Evolutionary conservation across 495 filamentous ascomycete species (phyloP).

Genomic region (Penicillium flavigenum): DNA sequence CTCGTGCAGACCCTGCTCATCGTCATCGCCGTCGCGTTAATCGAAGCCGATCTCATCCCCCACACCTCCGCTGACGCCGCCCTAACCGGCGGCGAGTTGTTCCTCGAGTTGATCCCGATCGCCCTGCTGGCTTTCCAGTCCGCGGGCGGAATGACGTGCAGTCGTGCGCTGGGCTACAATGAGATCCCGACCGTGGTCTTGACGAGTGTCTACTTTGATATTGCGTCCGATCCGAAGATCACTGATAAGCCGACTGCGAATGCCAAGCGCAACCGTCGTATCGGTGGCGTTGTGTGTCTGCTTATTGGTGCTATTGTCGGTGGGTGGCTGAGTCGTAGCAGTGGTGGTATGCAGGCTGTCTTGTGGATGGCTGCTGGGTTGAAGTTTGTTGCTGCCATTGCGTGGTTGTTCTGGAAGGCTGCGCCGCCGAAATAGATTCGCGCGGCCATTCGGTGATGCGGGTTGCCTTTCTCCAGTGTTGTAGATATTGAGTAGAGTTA

Average conservation of each 20-base stretch:
- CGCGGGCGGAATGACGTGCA: slow-evolving; percentile 66
- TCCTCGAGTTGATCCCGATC: slow-evolving; percentile 56
- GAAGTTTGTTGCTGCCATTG: slow-evolving; percentile 49
- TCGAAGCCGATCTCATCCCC: slow-evolving; percentile 51
- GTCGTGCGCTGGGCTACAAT: slow-evolving; percentile 59
- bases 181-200: slow-evolving; percentile 74
- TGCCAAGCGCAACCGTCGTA: slow-evolving; percentile 62
- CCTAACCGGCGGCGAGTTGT: slow-evolving; percentile 33
- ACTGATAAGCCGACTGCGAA: slow-evolving; percentile 48
- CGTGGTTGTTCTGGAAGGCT: slow-evolving; percentile 47
- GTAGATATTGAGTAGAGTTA: neutral
- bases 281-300: slow-evolving; percentile 55
- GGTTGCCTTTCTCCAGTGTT: neutral
- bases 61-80: slow-evolving; percentile 31
- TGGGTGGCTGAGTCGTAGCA: slow-evolving; percentile 60
- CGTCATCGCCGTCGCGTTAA: slow-evolving; percentile 57
- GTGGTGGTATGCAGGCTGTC: slow-evolving; percentile 52
- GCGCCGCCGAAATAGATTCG: slow-evolving; percentile 21
- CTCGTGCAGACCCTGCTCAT: slow-evolving; percentile 55
- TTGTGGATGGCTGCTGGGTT: slow-evolving; percentile 61
- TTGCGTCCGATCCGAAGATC: slow-evolving; percentile 60
- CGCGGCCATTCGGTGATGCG: neutral
- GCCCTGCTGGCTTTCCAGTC: slow-evolving; percentile 69
- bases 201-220: slow-evolving; percentile 68
- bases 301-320: slow-evolving; percentile 62